A percentile compares a stretch with the other conserved stretches of the same genome.
phyloP scores from a whole-genome alignment of 1,139 yeast species.

The Yamadazyma mexicana region DNA sequence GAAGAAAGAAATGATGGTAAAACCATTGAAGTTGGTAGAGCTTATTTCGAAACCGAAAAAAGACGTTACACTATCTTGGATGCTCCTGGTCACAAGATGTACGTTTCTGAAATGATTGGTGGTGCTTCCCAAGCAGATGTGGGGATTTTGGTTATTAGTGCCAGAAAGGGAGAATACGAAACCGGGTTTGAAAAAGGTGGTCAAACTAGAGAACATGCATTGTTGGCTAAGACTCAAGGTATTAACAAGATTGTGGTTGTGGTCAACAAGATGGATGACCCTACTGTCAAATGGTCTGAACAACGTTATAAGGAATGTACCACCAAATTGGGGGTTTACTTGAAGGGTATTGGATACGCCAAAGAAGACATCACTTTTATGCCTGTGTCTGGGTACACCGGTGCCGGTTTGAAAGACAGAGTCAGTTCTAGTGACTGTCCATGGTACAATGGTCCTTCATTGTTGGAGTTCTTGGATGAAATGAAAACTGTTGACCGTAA shows the following conservation, averaged over 20 bases:
- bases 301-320: slow-evolving; percentile 97
- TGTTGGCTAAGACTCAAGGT: slow-evolving; percentile 97
- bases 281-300: slow-evolving; percentile 94
- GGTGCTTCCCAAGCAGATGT: slow-evolving; percentile 99
- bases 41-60: slow-evolving; percentile 95
- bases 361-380: slow-evolving; percentile 84
- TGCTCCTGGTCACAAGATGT: slow-evolving; percentile 99
- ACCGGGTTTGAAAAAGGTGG: slow-evolving; percentile 99
- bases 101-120: slow-evolving; percentile 98
- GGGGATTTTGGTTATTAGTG: slow-evolving; percentile 93
- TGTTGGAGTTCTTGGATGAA: slow-evolving; percentile 83
- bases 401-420: slow-evolving; percentile 92
- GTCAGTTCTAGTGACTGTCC: slow-evolving; percentile 72
- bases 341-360: slow-evolving; percentile 87
- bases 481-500: slow-evolving; percentile 84
- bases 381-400: slow-evolving; percentile 98
- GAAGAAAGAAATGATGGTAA: slow-evolving; percentile 99
- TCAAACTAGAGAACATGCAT: slow-evolving; percentile 97
- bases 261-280: slow-evolving; percentile 98
- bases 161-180: slow-evolving; percentile 98
- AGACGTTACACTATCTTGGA: slow-evolving; percentile 97
- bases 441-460: slow-evolving; percentile 93
- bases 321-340: slow-evolving; percentile 69
- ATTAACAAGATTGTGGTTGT: slow-evolving; percentile 90
- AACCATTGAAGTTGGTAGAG: slow-evolving; percentile 98